Conservation (phyloP, 1,284 basidiomycete genomes). For the Anthracocystis setariae region DNA sequence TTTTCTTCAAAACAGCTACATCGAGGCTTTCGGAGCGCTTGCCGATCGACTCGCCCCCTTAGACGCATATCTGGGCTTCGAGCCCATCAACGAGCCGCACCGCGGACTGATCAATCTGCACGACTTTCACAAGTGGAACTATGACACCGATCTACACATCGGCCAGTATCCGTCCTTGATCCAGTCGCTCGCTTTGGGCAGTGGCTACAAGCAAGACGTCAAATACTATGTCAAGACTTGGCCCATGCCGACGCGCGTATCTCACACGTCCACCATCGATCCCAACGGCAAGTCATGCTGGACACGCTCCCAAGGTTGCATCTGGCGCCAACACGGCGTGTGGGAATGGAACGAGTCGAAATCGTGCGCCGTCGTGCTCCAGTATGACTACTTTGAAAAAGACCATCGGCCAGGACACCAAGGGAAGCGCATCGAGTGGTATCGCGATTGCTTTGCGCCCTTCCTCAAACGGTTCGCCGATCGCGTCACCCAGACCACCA, state of each 20-base stretch:
- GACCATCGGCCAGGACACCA: constrained; percentile 46
- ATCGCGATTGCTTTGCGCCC: constrained; percentile 63
- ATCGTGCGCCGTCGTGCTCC: constrained; percentile 78
- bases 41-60: constrained; percentile 78
- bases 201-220: constrained; percentile 69
- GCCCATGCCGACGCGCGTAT: constrained; percentile 62
- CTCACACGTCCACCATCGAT: constrained; percentile 52
- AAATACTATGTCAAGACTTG: constrained; percentile 70
- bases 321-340: constrained; percentile 91
- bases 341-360: constrained; percentile 87
- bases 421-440: constrained; percentile 60
- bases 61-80: constrained; percentile 86
- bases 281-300: constrained; percentile 54
- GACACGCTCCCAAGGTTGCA: constrained; percentile 70
- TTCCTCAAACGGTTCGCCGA: constrained; percentile 50
- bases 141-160: constrained; percentile 92
- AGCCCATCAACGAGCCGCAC: constrained; percentile 94
- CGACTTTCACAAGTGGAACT: constrained; percentile 83
- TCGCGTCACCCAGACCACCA: constrained; percentile 23
- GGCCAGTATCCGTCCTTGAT: constrained; percentile 73
- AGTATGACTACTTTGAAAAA: constrained; percentile 85
- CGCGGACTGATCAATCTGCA: constrained; percentile 85
- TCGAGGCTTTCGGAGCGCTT: constrained; percentile 80
- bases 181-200: constrained; percentile 60
- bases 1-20: constrained; percentile 83